Evolutionary conservation across 225 moss, liverwort and hornwort species (phyloP).

Genomic region (Physcomitrellopsis africana): DNA sequence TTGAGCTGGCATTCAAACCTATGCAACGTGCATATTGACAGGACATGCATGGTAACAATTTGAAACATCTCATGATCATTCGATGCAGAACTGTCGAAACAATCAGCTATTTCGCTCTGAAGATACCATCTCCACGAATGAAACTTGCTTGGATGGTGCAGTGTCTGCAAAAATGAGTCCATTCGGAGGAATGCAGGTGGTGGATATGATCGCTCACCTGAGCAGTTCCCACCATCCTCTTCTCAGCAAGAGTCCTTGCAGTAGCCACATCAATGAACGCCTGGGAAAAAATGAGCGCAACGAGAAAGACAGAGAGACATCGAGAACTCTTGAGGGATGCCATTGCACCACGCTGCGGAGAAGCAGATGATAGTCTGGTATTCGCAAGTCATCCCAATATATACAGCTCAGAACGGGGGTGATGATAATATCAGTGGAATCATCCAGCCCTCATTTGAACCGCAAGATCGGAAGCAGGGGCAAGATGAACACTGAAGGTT

Average conservation of each 20-base stretch:
- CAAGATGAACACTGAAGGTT: too few species aligned
- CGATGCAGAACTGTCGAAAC: too few species aligned
- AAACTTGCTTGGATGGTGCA: background rate
- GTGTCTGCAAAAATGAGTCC: too few species aligned
- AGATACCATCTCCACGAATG: background rate
- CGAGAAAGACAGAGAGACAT: slow-evolving; percentile 26
- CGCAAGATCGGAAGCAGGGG: too few species aligned
- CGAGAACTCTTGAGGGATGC: slow-evolving; percentile 2
- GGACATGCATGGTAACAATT: too few species aligned
- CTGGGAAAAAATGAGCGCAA: slow-evolving; percentile 34
- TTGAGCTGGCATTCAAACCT: background rate
- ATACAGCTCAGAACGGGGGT: slow-evolving; percentile 31
- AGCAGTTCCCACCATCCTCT: slow-evolving; percentile 18
- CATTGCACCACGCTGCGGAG: slow-evolving; percentile 21
- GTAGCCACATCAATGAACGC: slow-evolving; percentile 28
- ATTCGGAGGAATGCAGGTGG: too few species aligned
- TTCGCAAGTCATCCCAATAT: background rate
- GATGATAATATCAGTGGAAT: too few species aligned
- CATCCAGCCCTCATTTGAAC: too few species aligned
- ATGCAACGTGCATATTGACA: background rate
- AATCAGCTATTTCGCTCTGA: too few species aligned
- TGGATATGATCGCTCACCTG: background rate
- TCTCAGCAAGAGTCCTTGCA: slow-evolving; percentile 32
- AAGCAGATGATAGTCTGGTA: background rate
- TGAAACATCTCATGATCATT: too few species aligned